These are phyloP conservation scores for Phytophthora tubulina DNA, from an alignment of 352 stramenopile genomes.

Conservation along the genomic window DNA sequence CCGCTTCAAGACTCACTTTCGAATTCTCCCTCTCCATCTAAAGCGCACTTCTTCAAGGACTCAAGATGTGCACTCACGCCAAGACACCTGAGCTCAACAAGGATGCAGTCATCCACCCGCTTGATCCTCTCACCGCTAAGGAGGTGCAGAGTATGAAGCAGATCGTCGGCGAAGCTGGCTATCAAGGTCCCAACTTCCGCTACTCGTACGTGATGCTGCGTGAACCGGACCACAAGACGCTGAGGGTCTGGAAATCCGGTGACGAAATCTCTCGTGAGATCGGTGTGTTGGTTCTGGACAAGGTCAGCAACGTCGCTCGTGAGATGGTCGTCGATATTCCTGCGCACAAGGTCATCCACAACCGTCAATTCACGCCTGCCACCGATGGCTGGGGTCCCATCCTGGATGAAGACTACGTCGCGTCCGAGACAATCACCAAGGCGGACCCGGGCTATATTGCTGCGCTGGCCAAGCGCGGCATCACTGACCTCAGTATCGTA, in stretches of 20 bases:
- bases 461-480: constrained; percentile 43
- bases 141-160: constrained; percentile 50
- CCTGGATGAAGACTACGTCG: constrained; percentile 52
- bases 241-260: constrained; percentile 35
- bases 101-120: constrained; percentile 39
- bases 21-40: constrained; percentile 11
- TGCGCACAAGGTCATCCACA: constrained; percentile 33
- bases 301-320: constrained; percentile 30
- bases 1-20: constrained; percentile 10
- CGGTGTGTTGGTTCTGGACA: constrained; percentile 45
- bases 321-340: constrained; percentile 48
- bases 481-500: constrained; percentile 49
- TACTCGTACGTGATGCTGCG: constrained; percentile 63
- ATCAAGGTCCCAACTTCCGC: constrained; percentile 35
- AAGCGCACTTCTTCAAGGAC: neutral
- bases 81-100: constrained; percentile 16
- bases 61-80: constrained; percentile 34
- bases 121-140: constrained; percentile 48
- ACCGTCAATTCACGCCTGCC: constrained; percentile 37
- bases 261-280: constrained; percentile 51
- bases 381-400: constrained; percentile 50
- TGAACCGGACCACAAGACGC: constrained; percentile 49
- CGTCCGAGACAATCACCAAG: constrained; percentile 48
- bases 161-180: constrained; percentile 42
- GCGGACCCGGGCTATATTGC: constrained; percentile 42